Percentiles rank a stretch among this genome's conserved stretches.
Evolutionary conservation across 805 yeast genomes (phyloP).

Genomic region (Candida methanosorbosa): DNA sequence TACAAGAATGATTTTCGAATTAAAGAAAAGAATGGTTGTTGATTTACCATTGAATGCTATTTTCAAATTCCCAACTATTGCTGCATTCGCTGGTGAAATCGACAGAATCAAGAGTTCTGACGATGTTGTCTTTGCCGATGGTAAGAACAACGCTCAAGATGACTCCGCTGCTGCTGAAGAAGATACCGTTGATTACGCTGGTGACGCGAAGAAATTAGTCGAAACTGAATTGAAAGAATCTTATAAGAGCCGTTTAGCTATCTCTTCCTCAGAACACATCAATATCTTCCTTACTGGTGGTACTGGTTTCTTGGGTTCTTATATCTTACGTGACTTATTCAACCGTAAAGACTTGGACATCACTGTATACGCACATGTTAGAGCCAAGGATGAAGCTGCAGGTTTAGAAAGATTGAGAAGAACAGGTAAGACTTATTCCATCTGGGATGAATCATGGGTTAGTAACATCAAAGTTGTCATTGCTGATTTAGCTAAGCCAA

Average conservation of each 20-base stretch:
- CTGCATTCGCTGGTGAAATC: constrained; percentile 67
- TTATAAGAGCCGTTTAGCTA: constrained; percentile 33
- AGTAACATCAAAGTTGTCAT: constrained; percentile 58
- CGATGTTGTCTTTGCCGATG: constrained; percentile 32
- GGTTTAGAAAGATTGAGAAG: constrained; percentile 72
- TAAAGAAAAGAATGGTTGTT: constrained; percentile 67
- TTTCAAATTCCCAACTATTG: constrained; percentile 83
- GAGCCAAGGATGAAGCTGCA: constrained; percentile 61
- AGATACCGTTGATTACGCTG: constrained; percentile 42
- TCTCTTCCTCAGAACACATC: constrained; percentile 15
- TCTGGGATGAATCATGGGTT: constrained; percentile 59
- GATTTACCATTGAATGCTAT: constrained; percentile 87
- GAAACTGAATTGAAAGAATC: constrained; percentile 29
- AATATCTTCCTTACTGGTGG: constrained; percentile 85
- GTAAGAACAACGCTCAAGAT: constrained; percentile 20
- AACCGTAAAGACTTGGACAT: constrained; percentile 40
- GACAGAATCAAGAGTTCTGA: constrained; percentile 46
- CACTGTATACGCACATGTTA: constrained; percentile 78
- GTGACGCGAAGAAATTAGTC: constrained; percentile 59
- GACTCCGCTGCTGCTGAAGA: constrained; percentile 15
- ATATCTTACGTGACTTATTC: constrained; percentile 70
- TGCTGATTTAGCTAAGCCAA: constrained; percentile 69
- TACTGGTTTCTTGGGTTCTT: constrained; percentile 95
- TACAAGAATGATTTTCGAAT: constrained; percentile 91
- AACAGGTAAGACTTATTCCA: constrained; percentile 77